A percentile compares a stretch with the other conserved stretches of the same genome.
Evolutionary conservation across 163 green algal genomes (phyloP).

Genomic region (Chlamydomonas reinhardtii): DNA sequence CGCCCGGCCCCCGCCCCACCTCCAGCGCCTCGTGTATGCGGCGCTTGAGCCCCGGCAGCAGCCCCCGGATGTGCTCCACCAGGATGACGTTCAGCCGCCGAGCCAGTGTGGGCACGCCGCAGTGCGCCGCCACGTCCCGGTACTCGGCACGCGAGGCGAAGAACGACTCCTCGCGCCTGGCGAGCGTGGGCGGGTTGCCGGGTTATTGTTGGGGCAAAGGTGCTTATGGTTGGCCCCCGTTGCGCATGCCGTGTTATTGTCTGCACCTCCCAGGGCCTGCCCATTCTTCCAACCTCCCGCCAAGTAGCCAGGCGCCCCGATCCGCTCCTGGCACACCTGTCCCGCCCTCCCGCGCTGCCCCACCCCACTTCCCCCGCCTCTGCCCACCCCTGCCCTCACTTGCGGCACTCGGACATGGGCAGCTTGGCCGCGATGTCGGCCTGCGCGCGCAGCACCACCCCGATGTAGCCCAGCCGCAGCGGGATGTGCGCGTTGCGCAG

Average conservation of each 20-base stretch:
- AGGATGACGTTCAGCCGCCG: slow-evolving; percentile 86
- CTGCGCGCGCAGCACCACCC: slow-evolving; percentile 86
- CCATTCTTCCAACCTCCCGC: too few species aligned
- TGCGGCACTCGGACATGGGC: slow-evolving; percentile 79
- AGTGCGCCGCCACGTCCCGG: slow-evolving; percentile 75
- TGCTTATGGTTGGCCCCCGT: too few species aligned
- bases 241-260: too few species aligned
- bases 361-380: not conserved
- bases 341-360: too few species aligned
- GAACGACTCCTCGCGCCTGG: slow-evolving; percentile 86
- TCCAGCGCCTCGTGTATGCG: slow-evolving; percentile 71
- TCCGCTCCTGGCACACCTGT: too few species aligned
- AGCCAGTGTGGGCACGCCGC: slow-evolving; percentile 81
- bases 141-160: slow-evolving; percentile 87
- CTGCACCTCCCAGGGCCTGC: too few species aligned
- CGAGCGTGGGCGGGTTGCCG: too few species aligned
- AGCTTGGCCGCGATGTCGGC: slow-evolving; percentile 85
- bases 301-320: too few species aligned
- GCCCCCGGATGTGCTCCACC: slow-evolving; percentile 84
- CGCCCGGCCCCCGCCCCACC: not conserved
- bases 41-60: slow-evolving; percentile 57
- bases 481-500: slow-evolving; percentile 89
- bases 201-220: too few species aligned
- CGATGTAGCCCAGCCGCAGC: slow-evolving; percentile 94
- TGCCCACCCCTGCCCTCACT: slow-evolving; percentile 40